Evolutionary conservation across 352 stramenopile genomes (phyloP).

Genomic region (Globisporangium lucens): DNA sequence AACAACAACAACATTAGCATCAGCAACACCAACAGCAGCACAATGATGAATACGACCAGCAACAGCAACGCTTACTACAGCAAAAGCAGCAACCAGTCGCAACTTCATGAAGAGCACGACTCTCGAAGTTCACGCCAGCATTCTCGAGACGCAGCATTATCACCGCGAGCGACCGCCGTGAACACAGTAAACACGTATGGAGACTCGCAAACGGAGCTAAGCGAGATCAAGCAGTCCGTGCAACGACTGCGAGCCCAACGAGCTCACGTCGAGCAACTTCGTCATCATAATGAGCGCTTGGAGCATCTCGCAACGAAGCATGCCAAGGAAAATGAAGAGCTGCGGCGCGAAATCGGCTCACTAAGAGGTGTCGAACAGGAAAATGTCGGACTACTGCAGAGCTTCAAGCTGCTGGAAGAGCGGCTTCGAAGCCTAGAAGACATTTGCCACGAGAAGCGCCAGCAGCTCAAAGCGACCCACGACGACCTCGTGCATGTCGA

Average conservation of each 20-base stretch:
- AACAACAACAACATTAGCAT: constrained; percentile 9
- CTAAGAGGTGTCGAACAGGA: constrained; percentile 46
- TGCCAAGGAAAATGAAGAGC: constrained; percentile 37
- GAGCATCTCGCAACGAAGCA: constrained; percentile 30
- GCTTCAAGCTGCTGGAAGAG: constrained; percentile 53
- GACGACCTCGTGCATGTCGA: constrained; percentile 25
- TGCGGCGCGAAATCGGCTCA: constrained; percentile 36
- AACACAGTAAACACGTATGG: not conserved
- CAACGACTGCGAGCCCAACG: constrained; percentile 46
- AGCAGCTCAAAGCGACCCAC: constrained; percentile 21
- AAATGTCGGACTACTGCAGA: constrained; percentile 52
- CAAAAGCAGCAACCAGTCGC: constrained; percentile 2
- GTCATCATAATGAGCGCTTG: constrained; percentile 37
- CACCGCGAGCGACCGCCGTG: not conserved
- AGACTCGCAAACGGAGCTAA: constrained; percentile 22
- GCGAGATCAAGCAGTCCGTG: constrained; percentile 56
- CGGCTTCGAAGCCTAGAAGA: constrained; percentile 40
- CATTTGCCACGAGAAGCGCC: constrained; percentile 26
- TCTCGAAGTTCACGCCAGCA: not conserved
- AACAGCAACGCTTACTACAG: not conserved
- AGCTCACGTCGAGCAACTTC: constrained; percentile 51
- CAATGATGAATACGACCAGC: not conserved
- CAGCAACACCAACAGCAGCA: constrained; percentile 3
- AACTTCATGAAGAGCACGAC: not conserved
- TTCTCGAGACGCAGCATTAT: constrained; percentile 1